Conservation (phyloP, 2,329 filamentous ascomycete genomes). For the Monosporascus sp. region DNA sequence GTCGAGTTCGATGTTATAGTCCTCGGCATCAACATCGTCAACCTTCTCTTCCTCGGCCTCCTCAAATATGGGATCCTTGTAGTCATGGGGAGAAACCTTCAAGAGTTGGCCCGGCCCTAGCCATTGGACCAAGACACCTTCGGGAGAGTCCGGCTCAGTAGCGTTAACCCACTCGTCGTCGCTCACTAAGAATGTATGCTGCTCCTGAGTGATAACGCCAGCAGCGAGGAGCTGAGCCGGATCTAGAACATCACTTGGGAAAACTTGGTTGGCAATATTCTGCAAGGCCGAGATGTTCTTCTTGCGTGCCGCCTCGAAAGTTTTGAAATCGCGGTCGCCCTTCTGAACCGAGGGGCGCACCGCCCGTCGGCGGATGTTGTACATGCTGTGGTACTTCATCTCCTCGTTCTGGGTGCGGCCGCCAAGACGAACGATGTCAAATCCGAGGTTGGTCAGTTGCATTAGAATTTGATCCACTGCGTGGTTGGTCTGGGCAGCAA, state of each 20-base stretch:
- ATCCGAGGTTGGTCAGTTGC: slow-evolving; percentile 48
- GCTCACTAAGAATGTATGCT: slow-evolving; percentile 56
- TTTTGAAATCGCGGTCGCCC: slow-evolving; percentile 17
- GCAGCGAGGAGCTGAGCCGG: slow-evolving; percentile 47
- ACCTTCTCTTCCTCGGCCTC: slow-evolving; percentile 37
- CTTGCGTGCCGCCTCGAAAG: slow-evolving; percentile 22
- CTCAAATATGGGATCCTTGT: slow-evolving; percentile 21
- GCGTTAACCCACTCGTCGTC: slow-evolving; percentile 29
- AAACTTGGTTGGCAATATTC: slow-evolving; percentile 33
- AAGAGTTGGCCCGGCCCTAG: slow-evolving; percentile 44
- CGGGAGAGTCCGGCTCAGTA: slow-evolving; percentile 11
- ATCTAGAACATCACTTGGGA: slow-evolving; percentile 41
- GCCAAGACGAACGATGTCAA: slow-evolving; percentile 57
- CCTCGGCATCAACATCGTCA: slow-evolving; percentile 53
- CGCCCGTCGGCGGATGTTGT: slow-evolving; percentile 44
- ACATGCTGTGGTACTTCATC: slow-evolving; percentile 63
- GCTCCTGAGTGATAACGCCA: slow-evolving; percentile 55
- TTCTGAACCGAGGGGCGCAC: slow-evolving; percentile 5
- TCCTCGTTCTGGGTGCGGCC: slow-evolving; percentile 61
- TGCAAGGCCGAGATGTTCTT: slow-evolving; percentile 31
- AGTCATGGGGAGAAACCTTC: slow-evolving; percentile 15
- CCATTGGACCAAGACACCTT: slow-evolving; percentile 46
- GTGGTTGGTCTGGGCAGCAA: slow-evolving; percentile 87
- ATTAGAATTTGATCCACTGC: slow-evolving; percentile 76
- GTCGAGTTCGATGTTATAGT: slow-evolving; percentile 38